Percentiles rank a stretch among this genome's conserved stretches.
phyloP scores from a whole-genome alignment of 805 yeast species.

The Candida yuanshanica region DNA sequence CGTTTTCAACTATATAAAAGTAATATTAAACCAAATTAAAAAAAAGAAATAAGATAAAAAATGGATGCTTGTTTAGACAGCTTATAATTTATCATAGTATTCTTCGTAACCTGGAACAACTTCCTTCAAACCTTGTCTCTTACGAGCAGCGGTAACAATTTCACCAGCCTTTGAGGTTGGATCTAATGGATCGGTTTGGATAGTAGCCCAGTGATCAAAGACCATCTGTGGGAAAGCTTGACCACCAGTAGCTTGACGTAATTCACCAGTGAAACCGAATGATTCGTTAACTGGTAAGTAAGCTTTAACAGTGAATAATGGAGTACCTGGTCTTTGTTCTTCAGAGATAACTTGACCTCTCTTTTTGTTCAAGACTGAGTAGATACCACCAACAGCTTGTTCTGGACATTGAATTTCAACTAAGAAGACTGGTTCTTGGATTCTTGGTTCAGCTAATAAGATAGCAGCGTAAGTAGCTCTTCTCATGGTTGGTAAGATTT shows the following conservation, averaged over 20 bases:
- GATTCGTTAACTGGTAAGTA: constrained; percentile 99
- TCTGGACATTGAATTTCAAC: constrained; percentile 99
- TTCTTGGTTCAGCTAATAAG: constrained; percentile 97
- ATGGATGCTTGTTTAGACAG: constrained; percentile 1
- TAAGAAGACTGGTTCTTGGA: constrained; percentile 98
- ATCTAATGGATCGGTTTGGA: constrained; percentile 91
- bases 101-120: constrained; percentile 99
- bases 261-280: constrained; percentile 99
- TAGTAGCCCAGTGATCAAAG: constrained; percentile 96
- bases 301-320: constrained; percentile 99
- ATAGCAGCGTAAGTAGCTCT: constrained; percentile 98
- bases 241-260: constrained; percentile 99
- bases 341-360: constrained; percentile 99
- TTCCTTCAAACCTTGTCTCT: constrained; percentile 96
- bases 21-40: constrained; percentile 1
- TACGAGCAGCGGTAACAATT: constrained; percentile 67
- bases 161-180: constrained; percentile 67
- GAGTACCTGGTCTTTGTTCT: constrained; percentile 99
- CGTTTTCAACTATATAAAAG: neutral
- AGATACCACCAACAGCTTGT: constrained; percentile 99
- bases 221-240: constrained; percentile 99
- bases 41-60: neutral
- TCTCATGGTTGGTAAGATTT: constrained; percentile 99
- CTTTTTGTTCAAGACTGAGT: constrained; percentile 98
- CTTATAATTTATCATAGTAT: constrained; percentile 88